Percentiles rank a stretch among this genome's conserved stretches.
Evolutionary conservation across 495 filamentous ascomycete species (phyloP).

Genomic region (Penicillium diatomitis): DNA sequence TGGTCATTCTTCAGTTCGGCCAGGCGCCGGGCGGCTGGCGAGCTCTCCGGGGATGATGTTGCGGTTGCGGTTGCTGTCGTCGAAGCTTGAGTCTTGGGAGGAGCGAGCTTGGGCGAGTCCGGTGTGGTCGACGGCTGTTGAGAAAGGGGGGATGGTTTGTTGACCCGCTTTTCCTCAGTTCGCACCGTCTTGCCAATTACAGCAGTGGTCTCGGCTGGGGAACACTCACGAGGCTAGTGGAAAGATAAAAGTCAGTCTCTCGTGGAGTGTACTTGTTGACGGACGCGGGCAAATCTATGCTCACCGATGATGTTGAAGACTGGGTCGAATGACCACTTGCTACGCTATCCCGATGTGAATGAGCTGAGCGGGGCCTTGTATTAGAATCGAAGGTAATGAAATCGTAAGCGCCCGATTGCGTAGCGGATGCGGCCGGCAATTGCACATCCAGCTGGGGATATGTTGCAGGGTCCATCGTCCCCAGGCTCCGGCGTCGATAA

Average conservation of each 20-base stretch:
- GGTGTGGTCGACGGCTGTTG: slow-evolving; percentile 50
- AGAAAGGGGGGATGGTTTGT: slow-evolving; percentile 80
- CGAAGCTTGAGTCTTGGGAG: slow-evolving; percentile 22
- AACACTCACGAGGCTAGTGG: slow-evolving; percentile 11
- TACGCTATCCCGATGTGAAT: slow-evolving; percentile 50
- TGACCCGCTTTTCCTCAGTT: slow-evolving; percentile 48
- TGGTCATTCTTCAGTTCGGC: slow-evolving; percentile 68
- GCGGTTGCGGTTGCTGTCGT: slow-evolving; percentile 19
- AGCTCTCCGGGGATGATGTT: slow-evolving; percentile 31
- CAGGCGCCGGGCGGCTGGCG: slow-evolving; percentile 70
- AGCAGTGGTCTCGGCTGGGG: slow-evolving; percentile 7
- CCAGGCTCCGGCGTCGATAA: slow-evolving; percentile 75
- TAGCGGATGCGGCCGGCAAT: slow-evolving; percentile 17
- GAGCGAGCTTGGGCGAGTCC: not conserved
- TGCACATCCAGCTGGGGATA: slow-evolving; percentile 32
- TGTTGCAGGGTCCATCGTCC: slow-evolving; percentile 58
- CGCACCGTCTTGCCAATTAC: slow-evolving; percentile 10
- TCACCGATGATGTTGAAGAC: slow-evolving; percentile 50
- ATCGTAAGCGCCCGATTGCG: slow-evolving; percentile 22
- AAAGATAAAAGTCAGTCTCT: slow-evolving; percentile 2
- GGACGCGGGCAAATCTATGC: slow-evolving; percentile 12
- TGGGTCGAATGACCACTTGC: slow-evolving; percentile 47
- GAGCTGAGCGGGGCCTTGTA: slow-evolving; percentile 40
- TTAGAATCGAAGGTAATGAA: slow-evolving; percentile 26
- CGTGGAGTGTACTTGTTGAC: too few species aligned